These are phyloP conservation scores for Centaurea solstitialis DNA, from an alignment of 129 eudicot species.

Conservation along the genomic window DNA sequence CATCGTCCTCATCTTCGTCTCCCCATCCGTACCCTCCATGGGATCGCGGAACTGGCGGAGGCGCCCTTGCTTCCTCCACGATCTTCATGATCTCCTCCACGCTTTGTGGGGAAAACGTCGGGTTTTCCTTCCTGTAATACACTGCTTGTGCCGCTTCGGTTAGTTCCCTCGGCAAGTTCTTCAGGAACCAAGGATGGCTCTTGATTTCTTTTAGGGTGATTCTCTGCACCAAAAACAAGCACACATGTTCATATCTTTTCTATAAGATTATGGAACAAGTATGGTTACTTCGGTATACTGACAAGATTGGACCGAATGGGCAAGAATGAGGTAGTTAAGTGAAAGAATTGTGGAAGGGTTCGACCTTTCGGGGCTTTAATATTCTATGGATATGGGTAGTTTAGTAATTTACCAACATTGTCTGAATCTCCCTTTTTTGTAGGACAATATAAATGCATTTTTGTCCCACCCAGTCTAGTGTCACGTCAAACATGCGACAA, in stretches of 20 bases:
- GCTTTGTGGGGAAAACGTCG: conserved; percentile 60
- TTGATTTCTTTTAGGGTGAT: conserved; percentile 66
- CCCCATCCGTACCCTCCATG: conserved; percentile 80
- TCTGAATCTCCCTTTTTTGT: not conserved
- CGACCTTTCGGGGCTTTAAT: too few species aligned
- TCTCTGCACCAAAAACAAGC: conserved; percentile 42
- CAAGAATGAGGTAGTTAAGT: not conserved
- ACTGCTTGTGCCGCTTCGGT: conserved; percentile 61
- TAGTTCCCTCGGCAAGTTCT: conserved; percentile 77
- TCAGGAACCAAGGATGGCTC: conserved; percentile 82
- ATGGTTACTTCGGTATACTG: not conserved
- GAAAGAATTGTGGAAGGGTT: not conserved
- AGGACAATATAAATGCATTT: too few species aligned
- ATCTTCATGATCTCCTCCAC: conserved; percentile 88
- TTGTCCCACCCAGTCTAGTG: too few species aligned
- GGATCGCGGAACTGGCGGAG: conserved; percentile 67
- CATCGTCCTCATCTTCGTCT: conserved; percentile 53
- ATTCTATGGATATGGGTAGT: too few species aligned
- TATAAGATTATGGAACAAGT: not conserved
- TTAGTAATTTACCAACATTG: not conserved
- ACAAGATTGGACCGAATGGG: not conserved
- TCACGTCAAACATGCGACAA: too few species aligned
- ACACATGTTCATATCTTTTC: not conserved
- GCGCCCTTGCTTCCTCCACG: conserved; percentile 70
- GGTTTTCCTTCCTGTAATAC: conserved; percentile 57